Base-by-base conservation (phyloP, 495 filamentous ascomycete genomes). In the Jackrogersella multiformis region DNA sequence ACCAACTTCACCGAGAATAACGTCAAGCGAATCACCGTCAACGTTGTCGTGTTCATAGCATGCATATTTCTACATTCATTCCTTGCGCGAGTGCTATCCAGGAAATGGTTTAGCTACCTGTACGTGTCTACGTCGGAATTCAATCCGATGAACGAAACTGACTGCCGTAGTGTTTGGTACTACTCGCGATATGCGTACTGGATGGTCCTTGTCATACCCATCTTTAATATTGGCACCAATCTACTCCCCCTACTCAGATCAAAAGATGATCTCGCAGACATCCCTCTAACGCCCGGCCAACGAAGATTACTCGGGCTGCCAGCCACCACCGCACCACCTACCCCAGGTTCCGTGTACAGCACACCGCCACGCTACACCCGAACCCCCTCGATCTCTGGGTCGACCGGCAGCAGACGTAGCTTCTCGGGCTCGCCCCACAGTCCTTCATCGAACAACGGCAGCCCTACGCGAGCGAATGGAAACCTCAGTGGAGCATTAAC, bases 281-380 rank as follows among this genome's bases (percentile, higher is more conserved):
- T 99, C 48, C 88, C 95, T 63, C 84, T 99, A 53, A 97, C 93
- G 4, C 92, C 95, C 20, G 88, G 89, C 10, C 95, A 99, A 76
- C 90, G 95, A 38, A 82, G 86, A 53, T 86, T 97, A 15, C 84
- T 99, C 16, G 93, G 94, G 9, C 87, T 99, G 8, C 85, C 90
- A 52, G 91, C 92, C 5, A 88, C 82, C 39, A 80, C 84, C 2
- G 79, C 82, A n/a, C 84, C 90, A 2, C 78, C 84, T 2, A 93
- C 92, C 0, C 88, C 91, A 0, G 79, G 79, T 45, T 80, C 83
- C 5, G 83, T 85, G 10, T 94, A 89, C 75, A 85, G 89, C 70
- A 97, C 94, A 0, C 95, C 95, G 1, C 95, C 95, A 2, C 87
- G 91, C 55, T 98, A 97, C 79, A 84, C 88, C 6, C 83, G 92